These are phyloP conservation scores for Mucor circinelloides DNA, from an alignment of 371 early-diverging fungal genomes.

Conservation along the genomic window DNA sequence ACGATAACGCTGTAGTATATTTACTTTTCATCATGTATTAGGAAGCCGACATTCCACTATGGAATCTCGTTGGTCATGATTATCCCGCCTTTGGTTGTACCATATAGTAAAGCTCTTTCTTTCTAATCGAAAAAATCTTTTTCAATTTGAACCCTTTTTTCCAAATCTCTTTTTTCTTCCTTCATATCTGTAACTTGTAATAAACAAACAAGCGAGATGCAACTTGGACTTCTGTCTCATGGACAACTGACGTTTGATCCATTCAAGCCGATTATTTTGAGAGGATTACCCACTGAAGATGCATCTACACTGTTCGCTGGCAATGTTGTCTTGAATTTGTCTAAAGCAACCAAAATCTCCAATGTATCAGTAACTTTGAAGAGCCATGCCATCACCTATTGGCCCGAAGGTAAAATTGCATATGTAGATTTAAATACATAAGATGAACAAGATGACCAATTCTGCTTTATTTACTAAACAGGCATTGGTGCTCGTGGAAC, in stretches of 20 bases:
- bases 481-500: constrained; percentile 49
- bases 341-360: constrained; percentile 31
- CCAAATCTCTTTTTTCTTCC: background rate
- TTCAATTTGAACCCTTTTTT: background rate
- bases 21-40: background rate
- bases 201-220: constrained; percentile 2
- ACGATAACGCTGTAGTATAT: background rate
- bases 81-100: constrained; percentile 3
- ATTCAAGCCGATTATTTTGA: constrained; percentile 34
- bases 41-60: background rate
- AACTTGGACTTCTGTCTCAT: constrained; percentile 32
- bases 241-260: constrained; percentile 35
- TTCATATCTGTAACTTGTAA: background rate
- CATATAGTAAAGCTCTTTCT: background rate
- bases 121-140: background rate
- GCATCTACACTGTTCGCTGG: constrained; percentile 35
- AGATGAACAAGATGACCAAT: background rate
- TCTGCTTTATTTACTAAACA: constrained; percentile 1
- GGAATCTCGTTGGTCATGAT: background rate
- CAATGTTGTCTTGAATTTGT: constrained; percentile 27
- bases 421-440: background rate
- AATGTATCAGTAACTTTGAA: constrained; percentile 28
- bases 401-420: constrained; percentile 33
- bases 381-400: constrained; percentile 26
- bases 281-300: constrained; percentile 36